A percentile compares a stretch with the other conserved stretches of the same genome.
Conservation (phyloP, 768 basidiomycete species). For the Boletus patriciae region DNA sequence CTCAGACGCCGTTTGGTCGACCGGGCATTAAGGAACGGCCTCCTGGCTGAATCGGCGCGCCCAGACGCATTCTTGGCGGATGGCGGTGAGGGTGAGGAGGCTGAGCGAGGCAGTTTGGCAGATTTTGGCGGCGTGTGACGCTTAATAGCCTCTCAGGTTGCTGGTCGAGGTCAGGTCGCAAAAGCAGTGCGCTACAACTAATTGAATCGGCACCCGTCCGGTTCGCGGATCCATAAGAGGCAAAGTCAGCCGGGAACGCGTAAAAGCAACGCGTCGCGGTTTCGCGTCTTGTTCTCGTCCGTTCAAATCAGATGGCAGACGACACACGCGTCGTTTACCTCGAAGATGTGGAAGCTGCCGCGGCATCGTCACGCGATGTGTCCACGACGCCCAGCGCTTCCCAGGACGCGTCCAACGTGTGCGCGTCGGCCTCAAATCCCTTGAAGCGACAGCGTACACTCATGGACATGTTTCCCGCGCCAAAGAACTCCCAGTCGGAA, state of each 20-base stretch:
- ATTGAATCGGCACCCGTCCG: neutral
- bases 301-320: conserved; percentile 23
- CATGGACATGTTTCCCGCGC: conserved; percentile 56
- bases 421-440: conserved; percentile 22
- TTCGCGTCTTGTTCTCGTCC: conserved; percentile 15
- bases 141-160: neutral
- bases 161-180: conserved; percentile 2
- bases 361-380: conserved; percentile 8
- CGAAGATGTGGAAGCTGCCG: conserved; percentile 42
- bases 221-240: conserved; percentile 15
- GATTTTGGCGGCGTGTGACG: conserved; percentile 9
- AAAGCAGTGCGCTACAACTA: conserved; percentile 3
- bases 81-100: conserved; percentile 75
- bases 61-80: conserved; percentile 51
- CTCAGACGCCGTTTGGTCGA: conserved; percentile 27
- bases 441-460: conserved; percentile 63
- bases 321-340: conserved; percentile 40
- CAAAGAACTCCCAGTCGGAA: conserved; percentile 29
- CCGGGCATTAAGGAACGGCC: conserved; percentile 34
- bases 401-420: conserved; percentile 21
- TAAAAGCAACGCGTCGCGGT: conserved; percentile 9
- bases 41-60: conserved; percentile 49
- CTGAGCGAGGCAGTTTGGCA: conserved; percentile 75
- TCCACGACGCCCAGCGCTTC: conserved; percentile 23
- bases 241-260: conserved; percentile 1